Evolutionary conservation across 768 basidiomycete species (phyloP), one percentile per base, ranked within the genome.

Genomic region (Rubroboletus pulcherrimus): DNA sequence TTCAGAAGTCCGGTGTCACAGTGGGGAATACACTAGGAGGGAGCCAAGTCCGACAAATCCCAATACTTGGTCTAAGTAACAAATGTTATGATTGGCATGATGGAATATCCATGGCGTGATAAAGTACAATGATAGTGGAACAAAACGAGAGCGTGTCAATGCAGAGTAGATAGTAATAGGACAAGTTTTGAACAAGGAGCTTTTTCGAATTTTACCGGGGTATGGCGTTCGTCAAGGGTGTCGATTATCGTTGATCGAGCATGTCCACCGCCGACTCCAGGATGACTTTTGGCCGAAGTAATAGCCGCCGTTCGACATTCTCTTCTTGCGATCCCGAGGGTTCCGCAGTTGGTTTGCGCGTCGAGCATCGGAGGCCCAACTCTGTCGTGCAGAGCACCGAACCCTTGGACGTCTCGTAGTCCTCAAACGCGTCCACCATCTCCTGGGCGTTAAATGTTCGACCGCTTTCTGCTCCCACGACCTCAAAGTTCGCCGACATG

Each of bases 201-300:
- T 21, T 15, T 48, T 49, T 33, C 30, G 33, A 35, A 53, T 38
- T 39, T 19, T 8, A 41, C 7, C 10, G 21, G 33, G 60, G 15
- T 35, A 41, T 35, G 33, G 31, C 17, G 39, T 39, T 42, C 34
- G 39, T 45, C 30, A 9, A 10, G 7, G 24, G 15, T 9, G 24
- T 9, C 4, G 5, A 26, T 55, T 46, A 72, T 26, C 67, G 71
- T 47, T 71, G 73, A 48, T 77, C 76, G 44, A 81, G 70, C 60
- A 79, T 74, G 46, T 81, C 76, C 57, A 79, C 73, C 12, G 87
- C 85, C n/a, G 83, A 84, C 64, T 90, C 87, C 53, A 90, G 70
- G 39, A 91, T 82, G 4, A 90, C 87, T 67, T 87, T 90, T n/a
- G 89, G 87, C 65, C 77, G 77, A 54, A 90, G 72, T 48, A 91